Conservation (phyloP, 2,329 filamentous ascomycete species). For the Colletotrichum sp. region DNA sequence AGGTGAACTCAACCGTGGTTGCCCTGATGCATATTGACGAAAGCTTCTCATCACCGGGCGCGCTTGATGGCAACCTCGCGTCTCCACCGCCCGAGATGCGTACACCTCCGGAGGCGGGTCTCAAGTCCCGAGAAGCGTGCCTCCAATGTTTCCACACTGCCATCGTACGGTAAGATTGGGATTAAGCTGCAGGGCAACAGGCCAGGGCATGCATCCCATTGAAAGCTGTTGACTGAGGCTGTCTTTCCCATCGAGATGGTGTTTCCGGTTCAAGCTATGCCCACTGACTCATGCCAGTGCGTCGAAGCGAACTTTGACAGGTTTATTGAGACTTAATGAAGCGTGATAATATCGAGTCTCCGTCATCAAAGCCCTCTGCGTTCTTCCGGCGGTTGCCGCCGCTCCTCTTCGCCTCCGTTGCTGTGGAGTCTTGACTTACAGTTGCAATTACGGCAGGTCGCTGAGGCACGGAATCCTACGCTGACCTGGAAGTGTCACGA, state of each 20-base stretch:
- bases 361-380: neutral
- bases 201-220: neutral
- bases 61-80: neutral
- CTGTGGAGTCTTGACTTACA: neutral
- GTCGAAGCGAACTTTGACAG: conserved; percentile 3
- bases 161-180: neutral
- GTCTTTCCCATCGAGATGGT: neutral
- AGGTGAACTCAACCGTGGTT: conserved; percentile 1
- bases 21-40: conserved; percentile 15
- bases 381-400: neutral
- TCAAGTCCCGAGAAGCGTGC: neutral
- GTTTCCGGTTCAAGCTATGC: conserved; percentile 1
- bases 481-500: neutral
- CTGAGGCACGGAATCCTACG: conserved; percentile 12
- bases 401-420: neutral
- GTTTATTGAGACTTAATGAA: conserved; percentile 3
- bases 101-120: neutral
- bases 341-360: neutral
- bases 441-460: neutral
- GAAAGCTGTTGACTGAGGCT: neutral
- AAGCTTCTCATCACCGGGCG: conserved; percentile 16
- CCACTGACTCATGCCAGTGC: conserved; percentile 10
- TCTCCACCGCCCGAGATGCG: conserved; percentile 1
- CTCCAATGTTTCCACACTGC: neutral
- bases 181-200: conserved; percentile 5